Percentiles rank a stretch among this genome's conserved stretches.
Conservation (phyloP, 176 grass and related monocot species). For the Olyra latifolia region DNA sequence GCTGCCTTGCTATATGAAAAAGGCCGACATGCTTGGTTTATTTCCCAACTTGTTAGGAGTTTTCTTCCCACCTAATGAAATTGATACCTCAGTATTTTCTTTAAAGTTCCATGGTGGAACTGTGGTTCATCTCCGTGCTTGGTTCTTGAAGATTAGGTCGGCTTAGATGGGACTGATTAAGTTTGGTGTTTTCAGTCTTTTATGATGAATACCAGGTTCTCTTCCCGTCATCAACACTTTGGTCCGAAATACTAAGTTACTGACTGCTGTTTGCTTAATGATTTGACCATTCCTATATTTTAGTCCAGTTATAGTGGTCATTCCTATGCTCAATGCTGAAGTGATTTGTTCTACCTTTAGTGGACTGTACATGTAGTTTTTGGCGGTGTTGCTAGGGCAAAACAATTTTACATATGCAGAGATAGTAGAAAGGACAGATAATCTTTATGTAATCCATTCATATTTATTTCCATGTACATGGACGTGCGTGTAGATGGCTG, state of each 20-base stretch:
- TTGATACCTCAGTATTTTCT: conserved; percentile 37
- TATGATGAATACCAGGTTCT: conserved; percentile 33
- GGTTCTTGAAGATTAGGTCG: conserved; percentile 52
- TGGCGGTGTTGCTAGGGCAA: too few relatives aligned
- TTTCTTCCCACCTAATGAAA: conserved; percentile 37
- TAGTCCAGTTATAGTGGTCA: too few relatives aligned
- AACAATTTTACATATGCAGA: too few relatives aligned
- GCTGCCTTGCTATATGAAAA: conserved; percentile 31
- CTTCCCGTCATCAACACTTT: conserved; percentile 45
- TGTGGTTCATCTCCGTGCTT: conserved; percentile 36
- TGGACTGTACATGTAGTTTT: too few relatives aligned
- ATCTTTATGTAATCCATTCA: too few relatives aligned
- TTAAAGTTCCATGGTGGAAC: conserved; percentile 19
- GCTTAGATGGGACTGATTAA: conserved; percentile 54
- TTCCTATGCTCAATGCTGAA: too few relatives aligned
- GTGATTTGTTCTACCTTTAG: too few relatives aligned
- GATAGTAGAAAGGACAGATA: too few relatives aligned
- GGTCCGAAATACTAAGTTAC: conserved; percentile 37
- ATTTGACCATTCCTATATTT: conserved; percentile 47
- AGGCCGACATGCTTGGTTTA: conserved; percentile 6
- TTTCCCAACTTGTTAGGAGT: conserved; percentile 35
- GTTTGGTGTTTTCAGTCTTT: conserved; percentile 49
- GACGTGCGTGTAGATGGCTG: too few relatives aligned
- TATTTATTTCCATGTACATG: too few relatives aligned
- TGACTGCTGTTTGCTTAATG: conserved; percentile 43